These are phyloP conservation scores for Pseudopithomyces chartarum DNA, from an alignment of 2,329 filamentous ascomycete species.

Conservation along the genomic window DNA sequence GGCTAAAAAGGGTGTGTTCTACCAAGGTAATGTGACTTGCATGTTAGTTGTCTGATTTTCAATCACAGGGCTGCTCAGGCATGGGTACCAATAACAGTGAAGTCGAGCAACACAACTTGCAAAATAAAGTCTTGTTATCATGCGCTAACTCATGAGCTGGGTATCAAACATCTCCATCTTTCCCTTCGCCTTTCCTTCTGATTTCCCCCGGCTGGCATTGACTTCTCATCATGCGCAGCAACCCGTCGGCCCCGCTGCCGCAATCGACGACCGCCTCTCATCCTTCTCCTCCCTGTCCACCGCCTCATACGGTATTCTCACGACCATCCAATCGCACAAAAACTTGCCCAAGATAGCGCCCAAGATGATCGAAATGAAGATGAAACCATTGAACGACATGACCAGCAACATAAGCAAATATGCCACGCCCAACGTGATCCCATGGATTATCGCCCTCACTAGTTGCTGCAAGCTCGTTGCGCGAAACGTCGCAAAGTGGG, in stretches of 20 bases:
- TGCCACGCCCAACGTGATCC: slow-evolving; percentile 72
- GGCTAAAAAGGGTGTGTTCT: too few relatives aligned
- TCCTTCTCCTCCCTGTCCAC: slow-evolving; percentile 28
- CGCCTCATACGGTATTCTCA: slow-evolving; percentile 30
- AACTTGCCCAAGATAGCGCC: slow-evolving; percentile 76
- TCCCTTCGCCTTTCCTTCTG: neutral
- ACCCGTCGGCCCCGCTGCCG: slow-evolving; percentile 33
- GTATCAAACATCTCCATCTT: neutral
- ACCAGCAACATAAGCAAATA: slow-evolving; percentile 79
- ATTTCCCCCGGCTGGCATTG: neutral
- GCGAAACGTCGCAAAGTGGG: slow-evolving; percentile 44
- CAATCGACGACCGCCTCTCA: slow-evolving; percentile 22
- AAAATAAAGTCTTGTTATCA: too few relatives aligned
- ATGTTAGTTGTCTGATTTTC: too few relatives aligned
- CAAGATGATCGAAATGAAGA: slow-evolving; percentile 81
- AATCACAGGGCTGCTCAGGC: too few relatives aligned
- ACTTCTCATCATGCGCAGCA: slow-evolving; percentile 27
- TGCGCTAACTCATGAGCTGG: neutral
- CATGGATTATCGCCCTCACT: slow-evolving; percentile 69
- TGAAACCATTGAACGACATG: slow-evolving; percentile 71
- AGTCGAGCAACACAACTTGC: too few relatives aligned
- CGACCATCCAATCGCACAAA: slow-evolving; percentile 68
- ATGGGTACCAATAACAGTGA: too few relatives aligned
- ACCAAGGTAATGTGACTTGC: too few relatives aligned
- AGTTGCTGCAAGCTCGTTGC: slow-evolving; percentile 70